Conservation (phyloP, 129 eudicot species). For the carrot (Daucus carota) region DH1_v3.0 NC_030382.2:40203501-40204000, state of each 20-base stretch:
- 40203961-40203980: neutral
- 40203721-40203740: constrained; percentile 97
- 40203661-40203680: constrained; percentile 69
- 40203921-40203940: constrained; percentile 75
- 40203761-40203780: constrained; percentile 81
- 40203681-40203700: constrained; percentile 90
- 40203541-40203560: neutral
- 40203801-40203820: constrained; percentile 88
- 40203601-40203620: constrained; percentile 80
- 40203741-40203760: constrained; percentile 97
- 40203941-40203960: constrained; percentile 92
- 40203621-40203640: constrained; percentile 92
- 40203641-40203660: constrained; percentile 92
- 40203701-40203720: constrained; percentile 68
- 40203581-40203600: neutral
- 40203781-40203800: constrained; percentile 85
- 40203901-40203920: constrained; percentile 54
- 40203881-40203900: constrained; percentile 59
- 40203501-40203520: too few species aligned
- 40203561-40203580: neutral
- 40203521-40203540: neutral
- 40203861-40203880: constrained; percentile 77
- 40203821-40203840: constrained; percentile 43
- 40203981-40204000: neutral
- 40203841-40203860: constrained; percentile 65